Percentiles rank a stretch among this genome's conserved stretches.
These are phyloP conservation scores for Plasmopara muralis DNA, from an alignment of 352 stramenopile genomes.

Conservation along the genomic window DNA sequence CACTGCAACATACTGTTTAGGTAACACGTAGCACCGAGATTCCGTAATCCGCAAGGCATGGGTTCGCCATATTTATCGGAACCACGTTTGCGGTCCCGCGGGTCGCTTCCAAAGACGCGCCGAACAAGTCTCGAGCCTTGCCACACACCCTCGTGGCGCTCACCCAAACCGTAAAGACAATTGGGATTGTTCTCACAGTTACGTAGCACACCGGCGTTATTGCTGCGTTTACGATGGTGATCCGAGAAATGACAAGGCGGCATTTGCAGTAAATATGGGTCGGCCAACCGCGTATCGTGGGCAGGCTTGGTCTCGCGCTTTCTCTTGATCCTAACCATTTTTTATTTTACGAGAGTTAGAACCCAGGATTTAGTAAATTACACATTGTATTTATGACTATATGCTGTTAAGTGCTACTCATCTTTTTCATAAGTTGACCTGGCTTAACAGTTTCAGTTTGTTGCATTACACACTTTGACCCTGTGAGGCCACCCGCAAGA, in stretches of 20 bases:
- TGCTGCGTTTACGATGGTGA: conserved; percentile 54
- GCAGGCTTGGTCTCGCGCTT: conserved; percentile 36
- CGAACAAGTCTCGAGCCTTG: conserved; percentile 44
- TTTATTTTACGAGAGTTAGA: neutral
- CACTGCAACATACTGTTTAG: conserved; percentile 86
- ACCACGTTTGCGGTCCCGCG: conserved; percentile 39
- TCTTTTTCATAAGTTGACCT: too few species aligned
- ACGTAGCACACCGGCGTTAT: conserved; percentile 21
- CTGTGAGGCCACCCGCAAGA: too few species aligned
- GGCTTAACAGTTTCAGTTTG: too few species aligned
- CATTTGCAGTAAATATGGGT: conserved; percentile 50
- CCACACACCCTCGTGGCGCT: conserved; percentile 72
- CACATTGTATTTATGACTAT: too few species aligned
- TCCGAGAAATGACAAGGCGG: conserved; percentile 46
- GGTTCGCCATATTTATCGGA: neutral
- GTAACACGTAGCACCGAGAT: conserved; percentile 85
- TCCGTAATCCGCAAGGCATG: conserved; percentile 63
- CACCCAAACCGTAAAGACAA: conserved; percentile 78
- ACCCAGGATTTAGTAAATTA: too few species aligned
- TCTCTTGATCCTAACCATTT: conserved; percentile 33
- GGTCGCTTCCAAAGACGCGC: conserved; percentile 59
- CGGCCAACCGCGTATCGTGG: conserved; percentile 32
- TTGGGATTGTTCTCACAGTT: conserved; percentile 85
- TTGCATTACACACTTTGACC: too few species aligned
- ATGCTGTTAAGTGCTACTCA: too few species aligned